A percentile compares a stretch with the other conserved stretches of the same genome.
phyloP scores from a whole-genome alignment of 495 filamentous ascomycete genomes.

The Penicillium steckii region DNA sequence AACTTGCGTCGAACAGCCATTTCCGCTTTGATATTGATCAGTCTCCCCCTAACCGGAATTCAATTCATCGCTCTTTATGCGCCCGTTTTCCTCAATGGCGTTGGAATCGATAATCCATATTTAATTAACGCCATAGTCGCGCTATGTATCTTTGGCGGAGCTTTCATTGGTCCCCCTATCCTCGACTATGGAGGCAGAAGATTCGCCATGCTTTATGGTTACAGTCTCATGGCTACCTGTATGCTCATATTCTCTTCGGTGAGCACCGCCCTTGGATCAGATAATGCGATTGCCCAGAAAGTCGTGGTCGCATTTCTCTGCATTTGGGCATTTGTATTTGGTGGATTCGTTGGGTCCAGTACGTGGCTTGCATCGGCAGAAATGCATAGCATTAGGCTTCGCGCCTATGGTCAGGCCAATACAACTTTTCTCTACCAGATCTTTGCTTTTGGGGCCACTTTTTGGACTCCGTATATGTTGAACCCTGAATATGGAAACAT shows the following conservation, averaged over 20 bases:
- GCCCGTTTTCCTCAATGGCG: slow-evolving; percentile 22
- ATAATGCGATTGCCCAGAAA: slow-evolving; percentile 8
- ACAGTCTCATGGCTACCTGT: slow-evolving; percentile 22
- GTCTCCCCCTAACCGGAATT: slow-evolving; percentile 27
- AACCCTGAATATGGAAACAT: slow-evolving; percentile 26
- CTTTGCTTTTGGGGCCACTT: slow-evolving; percentile 26
- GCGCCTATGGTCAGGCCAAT: slow-evolving; percentile 31
- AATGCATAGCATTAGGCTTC: slow-evolving; percentile 31
- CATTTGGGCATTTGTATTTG: slow-evolving; percentile 31
- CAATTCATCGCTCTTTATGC: slow-evolving; percentile 31
- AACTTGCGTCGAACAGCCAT: slow-evolving; percentile 22
- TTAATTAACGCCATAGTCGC: slow-evolving; percentile 31
- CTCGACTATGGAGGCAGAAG: slow-evolving; percentile 30
- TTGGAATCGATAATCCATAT: slow-evolving; percentile 30
- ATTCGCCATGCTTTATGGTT: slow-evolving; percentile 20
- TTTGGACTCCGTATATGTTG: slow-evolving; percentile 36
- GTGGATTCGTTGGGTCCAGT: slow-evolving; percentile 24
- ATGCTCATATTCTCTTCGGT: slow-evolving; percentile 30
- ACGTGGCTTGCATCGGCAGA: slow-evolving; percentile 20
- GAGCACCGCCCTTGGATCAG: slow-evolving; percentile 16
- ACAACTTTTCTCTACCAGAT: slow-evolving; percentile 24
- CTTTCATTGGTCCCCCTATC: slow-evolving; percentile 18
- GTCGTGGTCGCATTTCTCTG: slow-evolving; percentile 26
- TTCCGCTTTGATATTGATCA: slow-evolving; percentile 25
- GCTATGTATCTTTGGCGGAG: slow-evolving; percentile 27